Evolutionary conservation across 441 rosid species (phyloP), one percentile per base, ranked within the genome.

Genomic region (Dalechampia spathulata): DNA sequence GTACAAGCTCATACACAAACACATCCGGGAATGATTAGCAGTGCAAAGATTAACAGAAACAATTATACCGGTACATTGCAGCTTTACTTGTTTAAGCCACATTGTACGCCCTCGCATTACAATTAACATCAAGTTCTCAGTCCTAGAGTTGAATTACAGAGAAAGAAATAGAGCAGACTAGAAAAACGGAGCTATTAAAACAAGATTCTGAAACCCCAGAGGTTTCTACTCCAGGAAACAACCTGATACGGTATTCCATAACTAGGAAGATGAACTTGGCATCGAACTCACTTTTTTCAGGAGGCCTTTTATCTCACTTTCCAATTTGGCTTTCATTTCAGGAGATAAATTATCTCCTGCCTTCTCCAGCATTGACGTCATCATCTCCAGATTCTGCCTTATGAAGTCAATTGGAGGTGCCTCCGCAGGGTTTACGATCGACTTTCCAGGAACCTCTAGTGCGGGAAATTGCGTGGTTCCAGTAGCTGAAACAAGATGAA

Each of bases 301-400:
- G 32, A 92, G 89, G 46, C 79, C 75, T 23, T 83, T 76, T 37
- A 92, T 92, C 68, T 84, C 98, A 19, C 64, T 62, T 76, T 83
- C 93, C 53, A 88, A 60, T 65, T 83, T 83, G 16, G 67, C 81
- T 72, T 58, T 88, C 49, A 74, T 83, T 74, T 82, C 94, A 2
- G 82, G 83, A 20, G 96, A 82, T 60, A 92, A 78, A 63, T 73
- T 73, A 66, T 88, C 79, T 37, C 99, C 99, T 0, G 91, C 78
- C 57, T 84, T 73, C 76, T 83, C 82, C 66, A 92, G 77, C 95
- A 84, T 84, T 39, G 79, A 66, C 12, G 87, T 88, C 95, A 92
- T 88, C 85, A 81, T 86, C 81, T 83, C 85, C 39, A 88, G 79
- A 73, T 92, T 88, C 69, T 81, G 77, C 78, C 75, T 78, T 63